A percentile compares a stretch with the other conserved stretches of the same genome.
These are phyloP conservation scores for Russula earlei DNA, from an alignment of 768 basidiomycete genomes.

Conservation along the genomic window DNA sequence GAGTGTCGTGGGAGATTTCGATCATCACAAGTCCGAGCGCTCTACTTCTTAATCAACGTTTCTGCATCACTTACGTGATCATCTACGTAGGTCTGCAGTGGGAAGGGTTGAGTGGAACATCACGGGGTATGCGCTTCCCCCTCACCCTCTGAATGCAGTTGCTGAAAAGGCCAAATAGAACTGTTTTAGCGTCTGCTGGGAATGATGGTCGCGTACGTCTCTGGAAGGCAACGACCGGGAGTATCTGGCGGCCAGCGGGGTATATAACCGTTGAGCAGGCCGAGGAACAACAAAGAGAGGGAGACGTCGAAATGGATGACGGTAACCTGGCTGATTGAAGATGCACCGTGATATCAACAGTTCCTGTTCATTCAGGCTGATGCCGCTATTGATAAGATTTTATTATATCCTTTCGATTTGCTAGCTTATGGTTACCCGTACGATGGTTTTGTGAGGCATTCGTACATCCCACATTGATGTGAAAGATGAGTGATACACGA, in stretches of 20 bases:
- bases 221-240: slow-evolving; percentile 80
- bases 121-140: slow-evolving; percentile 46
- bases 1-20: slow-evolving; percentile 74
- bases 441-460: background rate
- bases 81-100: slow-evolving; percentile 55
- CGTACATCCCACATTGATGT: background rate
- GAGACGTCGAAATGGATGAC: slow-evolving; percentile 39
- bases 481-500: background rate
- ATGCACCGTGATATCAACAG: background rate
- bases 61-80: background rate
- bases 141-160: background rate
- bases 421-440: background rate
- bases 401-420: background rate
- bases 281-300: slow-evolving; percentile 36
- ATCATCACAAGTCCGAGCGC: slow-evolving; percentile 60
- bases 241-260: slow-evolving; percentile 77
- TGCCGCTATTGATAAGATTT: background rate
- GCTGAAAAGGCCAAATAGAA: slow-evolving; percentile 34
- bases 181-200: slow-evolving; percentile 73
- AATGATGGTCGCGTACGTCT: slow-evolving; percentile 75
- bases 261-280: slow-evolving; percentile 75
- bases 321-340: slow-evolving; percentile 28
- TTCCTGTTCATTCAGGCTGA: background rate
- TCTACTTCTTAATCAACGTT: background rate
- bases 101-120: slow-evolving; percentile 93